A percentile compares a stretch with the other conserved stretches of the same genome.
Evolutionary conservation across 805 yeast genomes (phyloP).

Genomic region (Saturnispora serradocipensis): DNA sequence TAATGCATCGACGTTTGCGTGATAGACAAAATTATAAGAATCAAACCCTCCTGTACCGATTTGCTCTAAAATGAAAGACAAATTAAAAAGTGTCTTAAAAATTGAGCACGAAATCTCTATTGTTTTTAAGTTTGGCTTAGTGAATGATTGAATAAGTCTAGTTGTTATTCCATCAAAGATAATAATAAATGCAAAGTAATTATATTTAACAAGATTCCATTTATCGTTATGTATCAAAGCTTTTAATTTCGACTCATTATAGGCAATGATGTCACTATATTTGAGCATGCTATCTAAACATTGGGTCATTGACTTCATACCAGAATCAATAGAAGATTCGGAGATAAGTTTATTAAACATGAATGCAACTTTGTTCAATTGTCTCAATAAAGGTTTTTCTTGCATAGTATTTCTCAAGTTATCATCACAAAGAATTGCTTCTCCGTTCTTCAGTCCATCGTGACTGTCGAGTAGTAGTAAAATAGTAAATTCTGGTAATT

Average conservation of each 20-base stretch:
- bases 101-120: conserved; percentile 12
- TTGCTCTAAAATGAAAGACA: conserved; percentile 39
- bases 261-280: neutral
- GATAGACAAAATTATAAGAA: conserved; percentile 51
- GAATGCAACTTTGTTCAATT: conserved; percentile 40
- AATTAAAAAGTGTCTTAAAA: conserved; percentile 31
- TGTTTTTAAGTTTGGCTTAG: neutral
- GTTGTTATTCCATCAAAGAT: conserved; percentile 39
- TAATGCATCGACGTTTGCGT: conserved; percentile 22
- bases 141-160: conserved; percentile 23
- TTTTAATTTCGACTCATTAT: neutral
- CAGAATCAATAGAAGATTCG: conserved; percentile 2
- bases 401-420: conserved; percentile 3
- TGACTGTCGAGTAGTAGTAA: conserved; percentile 16
- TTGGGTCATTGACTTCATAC: conserved; percentile 13
- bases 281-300: neutral
- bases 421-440: neutral
- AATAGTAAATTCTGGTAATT: conserved; percentile 13
- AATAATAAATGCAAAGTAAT: conserved; percentile 40
- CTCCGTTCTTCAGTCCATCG: conserved; percentile 20
- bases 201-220: conserved; percentile 22
- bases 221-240: conserved; percentile 6
- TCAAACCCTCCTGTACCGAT: conserved; percentile 61
- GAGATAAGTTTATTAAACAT: conserved; percentile 23
- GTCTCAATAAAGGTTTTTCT: conserved; percentile 35